Evolutionary conservation across 176 grass and related monocot genomes (phyloP).

Genomic region (Dendrocalamus sinicus): DNA sequence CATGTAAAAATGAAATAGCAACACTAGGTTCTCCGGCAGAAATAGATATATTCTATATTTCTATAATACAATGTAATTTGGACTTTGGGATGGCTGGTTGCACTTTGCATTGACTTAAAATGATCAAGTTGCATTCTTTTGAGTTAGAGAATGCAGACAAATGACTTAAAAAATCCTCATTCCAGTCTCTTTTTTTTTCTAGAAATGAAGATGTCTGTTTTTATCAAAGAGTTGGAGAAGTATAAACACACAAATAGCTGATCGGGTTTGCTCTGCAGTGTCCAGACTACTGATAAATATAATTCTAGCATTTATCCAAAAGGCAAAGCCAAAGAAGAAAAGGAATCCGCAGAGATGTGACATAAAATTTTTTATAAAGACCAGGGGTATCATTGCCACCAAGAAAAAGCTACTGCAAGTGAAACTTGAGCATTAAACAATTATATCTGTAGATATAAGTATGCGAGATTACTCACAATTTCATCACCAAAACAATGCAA

Average conservation of each 20-base stretch:
- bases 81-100: neutral
- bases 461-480: too few relatives aligned
- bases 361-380: too few relatives aligned
- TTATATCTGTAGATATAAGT: too few relatives aligned
- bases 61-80: neutral
- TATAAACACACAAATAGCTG: conserved; percentile 16
- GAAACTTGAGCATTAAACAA: too few relatives aligned
- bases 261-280: conserved; percentile 12
- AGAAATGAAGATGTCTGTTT: conserved; percentile 7
- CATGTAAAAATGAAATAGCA: neutral
- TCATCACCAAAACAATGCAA: too few relatives aligned
- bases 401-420: too few relatives aligned
- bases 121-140: neutral
- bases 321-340: too few relatives aligned
- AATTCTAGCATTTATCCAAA: too few relatives aligned
- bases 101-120: conserved; percentile 23
- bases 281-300: too few relatives aligned
- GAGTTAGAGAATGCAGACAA: neutral
- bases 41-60: conserved; percentile 7
- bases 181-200: neutral
- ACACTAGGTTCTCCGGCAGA: neutral
- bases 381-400: too few relatives aligned
- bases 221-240: conserved; percentile 16
- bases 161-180: neutral
- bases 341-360: too few relatives aligned